Percentiles rank a stretch among this genome's conserved stretches.
Evolutionary conservation across 495 filamentous ascomycete species (phyloP).

Genomic region (Podospora conica): DNA sequence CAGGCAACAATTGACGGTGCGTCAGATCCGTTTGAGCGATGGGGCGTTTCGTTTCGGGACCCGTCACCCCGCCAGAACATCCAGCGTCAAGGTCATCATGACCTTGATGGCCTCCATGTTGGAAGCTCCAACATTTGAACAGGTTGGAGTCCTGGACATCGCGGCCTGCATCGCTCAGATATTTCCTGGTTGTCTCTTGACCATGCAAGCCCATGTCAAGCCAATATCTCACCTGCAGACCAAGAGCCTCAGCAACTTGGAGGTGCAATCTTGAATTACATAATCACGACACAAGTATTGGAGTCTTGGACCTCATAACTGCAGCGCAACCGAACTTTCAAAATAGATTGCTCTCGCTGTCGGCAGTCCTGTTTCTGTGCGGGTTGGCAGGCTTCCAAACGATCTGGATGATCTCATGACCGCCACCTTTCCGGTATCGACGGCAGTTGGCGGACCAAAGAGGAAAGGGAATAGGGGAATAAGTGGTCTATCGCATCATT

Average conservation of each 20-base stretch:
- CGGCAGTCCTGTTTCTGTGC: not conserved
- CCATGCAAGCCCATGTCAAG: not conserved
- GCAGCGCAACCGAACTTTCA: not conserved
- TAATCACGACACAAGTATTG: not conserved
- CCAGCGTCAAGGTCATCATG: no score
- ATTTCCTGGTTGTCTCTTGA: not conserved
- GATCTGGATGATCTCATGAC: not conserved
- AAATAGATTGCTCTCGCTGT: not conserved
- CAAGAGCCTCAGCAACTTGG: no score
- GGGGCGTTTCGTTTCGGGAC: not conserved
- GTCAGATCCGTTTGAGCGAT: slow-evolving; percentile 19
- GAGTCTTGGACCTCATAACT: not conserved
- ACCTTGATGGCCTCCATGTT: no score
- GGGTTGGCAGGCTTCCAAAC: not conserved
- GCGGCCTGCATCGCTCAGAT: not conserved
- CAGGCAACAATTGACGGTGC: not conserved
- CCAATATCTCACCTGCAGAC: not conserved
- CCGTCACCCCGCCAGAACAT: not conserved
- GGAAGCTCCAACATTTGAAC: not conserved
- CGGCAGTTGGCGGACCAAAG: not conserved
- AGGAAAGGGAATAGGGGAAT: not conserved
- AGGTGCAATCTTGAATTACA: not conserved
- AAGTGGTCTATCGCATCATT: not conserved
- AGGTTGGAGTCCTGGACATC: no score
- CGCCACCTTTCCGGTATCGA: not conserved